Evolutionary conservation across 495 filamentous ascomycete genomes (phyloP), one percentile per base, ranked within the genome.

Genomic region (Trypethelium eluteriae): DNA sequence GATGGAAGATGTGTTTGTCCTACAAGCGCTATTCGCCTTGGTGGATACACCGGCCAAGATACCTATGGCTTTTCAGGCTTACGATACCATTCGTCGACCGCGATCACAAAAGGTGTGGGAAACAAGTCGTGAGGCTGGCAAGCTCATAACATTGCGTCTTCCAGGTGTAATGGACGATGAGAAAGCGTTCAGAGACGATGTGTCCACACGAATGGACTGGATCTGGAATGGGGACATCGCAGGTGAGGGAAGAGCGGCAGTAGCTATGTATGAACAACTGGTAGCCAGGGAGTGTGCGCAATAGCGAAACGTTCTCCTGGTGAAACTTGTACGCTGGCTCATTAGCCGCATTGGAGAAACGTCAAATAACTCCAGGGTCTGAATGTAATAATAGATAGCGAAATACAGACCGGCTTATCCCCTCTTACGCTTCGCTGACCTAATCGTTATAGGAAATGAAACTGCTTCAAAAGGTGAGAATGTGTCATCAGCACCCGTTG

Each of bases 51-150:
- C 44, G 3, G 66, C 32, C 7, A 56, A 70, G 16, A 57, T 66
- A 32, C 61, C 36, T 6, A 62, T 66, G n/a, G 56, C 63, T 3
- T 68, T 70, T 14, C 35, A 41, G 35, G 69, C 66, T 14, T 70
- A 63, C 38, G 69, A 70, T 46, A 34, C 7, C 1, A 62, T 62
- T 2, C 50, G 69, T 5, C 49, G 69, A 32, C 66, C 66, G 9
- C 62, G 69, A 7, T 49, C 53, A 6, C 66, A 70, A 49, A 66
- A 49, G 25, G 66, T 70, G 2, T 79, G 84, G 14, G 71, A 69
- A 1, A 83, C 79, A 32, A 87, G 84, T 69, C 74, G 77, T 14
- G 80, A 77, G 46, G 75, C 76, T 18, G 63, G 53, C 11, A 38
- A 67, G 9, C 12, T 71, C 2, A 75, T 73, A 64, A 72, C 73